Evolutionary conservation across 2,329 filamentous ascomycete genomes (phyloP).

Genomic region (Trichoderma arundinaceum): DNA sequence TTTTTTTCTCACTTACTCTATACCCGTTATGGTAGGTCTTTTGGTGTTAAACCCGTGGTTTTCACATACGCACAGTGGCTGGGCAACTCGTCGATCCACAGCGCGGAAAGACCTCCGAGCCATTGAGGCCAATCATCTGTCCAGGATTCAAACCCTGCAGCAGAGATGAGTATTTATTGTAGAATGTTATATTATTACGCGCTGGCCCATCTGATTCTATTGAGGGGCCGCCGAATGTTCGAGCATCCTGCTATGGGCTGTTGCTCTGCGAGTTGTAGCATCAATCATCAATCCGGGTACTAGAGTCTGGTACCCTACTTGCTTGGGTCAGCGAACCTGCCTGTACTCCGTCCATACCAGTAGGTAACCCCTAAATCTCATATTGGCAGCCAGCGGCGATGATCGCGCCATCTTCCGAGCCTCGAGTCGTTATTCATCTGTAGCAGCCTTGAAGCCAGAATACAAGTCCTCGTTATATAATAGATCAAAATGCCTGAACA

Average conservation of each 20-base stretch:
- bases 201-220: conserved; percentile 3
- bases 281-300: neutral
- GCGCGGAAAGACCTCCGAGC: neutral
- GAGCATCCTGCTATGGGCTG: neutral
- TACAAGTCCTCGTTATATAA: neutral
- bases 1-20: too few relatives aligned
- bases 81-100: neutral
- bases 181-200: neutral
- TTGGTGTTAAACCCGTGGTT: too few relatives aligned
- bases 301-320: too few relatives aligned
- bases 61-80: neutral
- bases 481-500: neutral
- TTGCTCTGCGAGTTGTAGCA: neutral
- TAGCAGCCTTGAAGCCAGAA: too few relatives aligned
- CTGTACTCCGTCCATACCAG: neutral
- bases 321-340: too few relatives aligned
- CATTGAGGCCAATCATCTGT: neutral
- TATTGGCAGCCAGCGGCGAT: too few relatives aligned
- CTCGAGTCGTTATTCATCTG: too few relatives aligned
- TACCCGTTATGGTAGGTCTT: too few relatives aligned
- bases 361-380: neutral
- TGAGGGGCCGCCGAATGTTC: conserved; percentile 8
- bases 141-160: neutral
- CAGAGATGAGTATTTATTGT: neutral
- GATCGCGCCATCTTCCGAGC: too few relatives aligned